These are phyloP conservation scores for Huntiella bhutanensis DNA, from an alignment of 2,329 filamentous ascomycete species.

Conservation along the genomic window DNA sequence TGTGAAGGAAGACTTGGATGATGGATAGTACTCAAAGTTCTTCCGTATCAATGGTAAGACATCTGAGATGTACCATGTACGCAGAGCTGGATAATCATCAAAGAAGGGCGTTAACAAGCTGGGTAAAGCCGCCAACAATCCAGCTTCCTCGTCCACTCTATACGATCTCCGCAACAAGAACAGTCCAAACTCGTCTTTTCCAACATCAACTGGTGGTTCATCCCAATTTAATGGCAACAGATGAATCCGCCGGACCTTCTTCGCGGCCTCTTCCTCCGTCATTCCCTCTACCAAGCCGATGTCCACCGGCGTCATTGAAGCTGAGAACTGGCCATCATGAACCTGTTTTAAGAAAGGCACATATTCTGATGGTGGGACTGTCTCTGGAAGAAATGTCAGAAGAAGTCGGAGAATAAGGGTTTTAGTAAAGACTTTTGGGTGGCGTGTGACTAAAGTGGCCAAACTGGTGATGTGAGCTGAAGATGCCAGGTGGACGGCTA, in stretches of 20 bases:
- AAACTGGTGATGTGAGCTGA: constrained; percentile 46
- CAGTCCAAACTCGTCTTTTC: constrained; percentile 35
- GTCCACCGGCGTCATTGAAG: constrained; percentile 29
- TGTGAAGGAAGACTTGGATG: constrained; percentile 27
- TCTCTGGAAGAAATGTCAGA: constrained; percentile 61
- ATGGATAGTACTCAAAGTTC: constrained; percentile 50
- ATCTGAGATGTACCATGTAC: constrained; percentile 49
- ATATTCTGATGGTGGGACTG: constrained; percentile 42
- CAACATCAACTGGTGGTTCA: constrained; percentile 26
- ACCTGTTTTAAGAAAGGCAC: constrained; percentile 41
- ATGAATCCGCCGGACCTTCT: constrained; percentile 42
- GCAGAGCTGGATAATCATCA: constrained; percentile 37
- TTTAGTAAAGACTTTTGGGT: constrained; percentile 38
- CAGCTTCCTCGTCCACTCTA: constrained; percentile 51
- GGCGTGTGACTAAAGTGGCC: constrained; percentile 35
- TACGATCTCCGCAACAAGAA: constrained; percentile 53
- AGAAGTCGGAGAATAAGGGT: constrained; percentile 54
- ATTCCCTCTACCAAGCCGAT: constrained; percentile 35
- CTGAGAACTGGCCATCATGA: constrained; percentile 26
- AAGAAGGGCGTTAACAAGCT: constrained; percentile 52
- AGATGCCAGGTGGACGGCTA: constrained; percentile 51
- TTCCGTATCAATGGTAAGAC: constrained; percentile 50
- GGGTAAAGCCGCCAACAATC: constrained; percentile 49
- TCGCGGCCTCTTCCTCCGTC: constrained; percentile 43
- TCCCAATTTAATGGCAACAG: constrained; percentile 38